These are phyloP conservation scores for Nitzschia inconspicua DNA, from an alignment of 108 stramenopile genomes.

Conservation along the genomic window DNA sequence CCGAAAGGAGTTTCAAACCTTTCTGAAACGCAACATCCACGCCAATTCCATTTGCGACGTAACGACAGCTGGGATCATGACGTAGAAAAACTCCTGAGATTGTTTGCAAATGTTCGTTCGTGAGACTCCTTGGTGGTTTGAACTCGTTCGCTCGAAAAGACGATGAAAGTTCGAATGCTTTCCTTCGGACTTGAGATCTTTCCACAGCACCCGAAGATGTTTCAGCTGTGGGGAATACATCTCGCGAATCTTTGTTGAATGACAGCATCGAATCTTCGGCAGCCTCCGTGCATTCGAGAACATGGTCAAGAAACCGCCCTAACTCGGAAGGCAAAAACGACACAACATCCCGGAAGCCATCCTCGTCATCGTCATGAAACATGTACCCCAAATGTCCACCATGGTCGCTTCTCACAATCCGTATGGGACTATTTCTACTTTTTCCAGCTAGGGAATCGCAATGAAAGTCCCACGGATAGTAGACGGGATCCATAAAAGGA, in stretches of 20 bases:
- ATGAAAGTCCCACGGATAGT: too few species aligned
- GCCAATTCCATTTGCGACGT: too few species aligned
- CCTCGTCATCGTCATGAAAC: conserved; percentile 28
- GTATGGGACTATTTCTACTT: conserved; percentile 1
- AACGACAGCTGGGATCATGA: conserved; percentile 12
- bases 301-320: conserved; percentile 49
- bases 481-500: conserved; percentile 63
- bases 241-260: too few species aligned
- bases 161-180: too few species aligned
- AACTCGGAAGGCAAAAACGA: conserved; percentile 44
- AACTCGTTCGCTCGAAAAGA: too few species aligned
- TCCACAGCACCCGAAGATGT: too few species aligned
- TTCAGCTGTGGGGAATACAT: too few species aligned
- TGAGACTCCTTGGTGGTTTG: conserved; percentile 26
- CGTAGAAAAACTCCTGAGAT: conserved; percentile 52
- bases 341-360: too few species aligned
- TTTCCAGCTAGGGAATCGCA: too few species aligned
- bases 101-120: conserved; percentile 66
- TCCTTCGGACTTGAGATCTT: too few species aligned
- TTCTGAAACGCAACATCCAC: background rate
- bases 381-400: conserved; percentile 67
- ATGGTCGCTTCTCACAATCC: conserved; percentile 21
- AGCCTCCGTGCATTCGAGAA: too few species aligned
- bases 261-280: too few species aligned
- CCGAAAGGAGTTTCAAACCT: background rate